Conservation (phyloP, 129 eudicot genomes). For the Flaveria brownii region DNA sequence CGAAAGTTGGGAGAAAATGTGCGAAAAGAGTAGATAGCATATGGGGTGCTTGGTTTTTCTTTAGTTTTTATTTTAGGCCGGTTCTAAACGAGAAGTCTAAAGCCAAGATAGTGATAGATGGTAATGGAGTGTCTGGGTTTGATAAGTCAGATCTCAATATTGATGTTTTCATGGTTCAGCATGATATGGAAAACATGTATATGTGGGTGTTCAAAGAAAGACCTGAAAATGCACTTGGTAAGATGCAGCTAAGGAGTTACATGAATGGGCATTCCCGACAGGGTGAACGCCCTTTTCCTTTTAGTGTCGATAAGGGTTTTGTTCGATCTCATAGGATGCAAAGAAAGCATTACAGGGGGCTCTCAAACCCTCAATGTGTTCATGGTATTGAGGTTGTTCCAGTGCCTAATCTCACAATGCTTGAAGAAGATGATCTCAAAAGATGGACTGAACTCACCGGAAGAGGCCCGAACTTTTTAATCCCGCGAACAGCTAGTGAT, state of each 20-base stretch:
- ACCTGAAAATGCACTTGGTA: conserved; percentile 84
- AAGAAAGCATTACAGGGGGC: conserved; percentile 83
- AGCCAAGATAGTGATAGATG: conserved; percentile 55
- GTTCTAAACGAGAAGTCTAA: conserved; percentile 78
- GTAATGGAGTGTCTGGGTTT: conserved; percentile 74
- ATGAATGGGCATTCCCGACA: conserved; percentile 95
- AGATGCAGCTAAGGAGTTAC: conserved; percentile 93
- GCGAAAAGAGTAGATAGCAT: conserved; percentile 81
- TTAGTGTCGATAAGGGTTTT: conserved; percentile 79
- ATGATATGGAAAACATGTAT: conserved; percentile 95
- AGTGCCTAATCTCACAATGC: conserved; percentile 49
- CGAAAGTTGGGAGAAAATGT: conserved; percentile 67
- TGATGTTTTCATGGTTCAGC: conserved; percentile 88
- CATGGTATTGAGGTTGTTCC: conserved; percentile 79
- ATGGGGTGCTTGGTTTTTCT: conserved; percentile 97
- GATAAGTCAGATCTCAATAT: conserved; percentile 77
- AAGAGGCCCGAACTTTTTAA: conserved; percentile 58
- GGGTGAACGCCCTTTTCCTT: conserved; percentile 90
- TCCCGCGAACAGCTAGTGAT: conserved; percentile 74
- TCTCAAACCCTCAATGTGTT: conserved; percentile 87
- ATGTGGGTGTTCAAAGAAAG: conserved; percentile 94
- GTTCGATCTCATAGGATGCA: conserved; percentile 91
- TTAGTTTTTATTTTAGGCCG: conserved; percentile 73
- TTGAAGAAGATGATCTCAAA: conserved; percentile 68
- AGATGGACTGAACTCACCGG: conserved; percentile 88